phyloP scores from a whole-genome alignment of 257 asterid genomes.

The Solanum boliviense region DNA sequence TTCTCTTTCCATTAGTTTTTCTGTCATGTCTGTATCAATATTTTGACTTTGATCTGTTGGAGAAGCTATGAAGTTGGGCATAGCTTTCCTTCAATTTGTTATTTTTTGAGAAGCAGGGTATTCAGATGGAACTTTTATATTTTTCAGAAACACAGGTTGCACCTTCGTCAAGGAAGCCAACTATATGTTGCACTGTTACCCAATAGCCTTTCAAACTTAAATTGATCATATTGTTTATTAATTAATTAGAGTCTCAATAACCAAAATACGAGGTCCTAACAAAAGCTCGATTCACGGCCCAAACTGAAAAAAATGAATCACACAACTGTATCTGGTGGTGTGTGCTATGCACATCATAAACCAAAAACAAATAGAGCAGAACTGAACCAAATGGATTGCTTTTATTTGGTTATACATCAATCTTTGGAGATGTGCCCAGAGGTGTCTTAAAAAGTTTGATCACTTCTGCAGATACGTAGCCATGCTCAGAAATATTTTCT shows the following conservation, averaged over 20 bases:
- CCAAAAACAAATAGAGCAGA: not conserved
- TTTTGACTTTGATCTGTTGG: not conserved
- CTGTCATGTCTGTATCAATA: not conserved
- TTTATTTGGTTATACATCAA: not conserved
- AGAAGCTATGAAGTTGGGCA: not conserved
- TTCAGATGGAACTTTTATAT: not conserved
- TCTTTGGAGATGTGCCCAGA: not conserved
- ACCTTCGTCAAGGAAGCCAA: not conserved
- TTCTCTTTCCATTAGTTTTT: not conserved
- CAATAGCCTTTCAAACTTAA: not conserved
- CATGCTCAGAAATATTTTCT: conserved; percentile 93
- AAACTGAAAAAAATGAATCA: not conserved
- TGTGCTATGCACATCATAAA: not conserved
- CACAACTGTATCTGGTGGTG: not conserved
- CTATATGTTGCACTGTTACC: not conserved
- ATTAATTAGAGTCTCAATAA: not conserved
- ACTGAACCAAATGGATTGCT: not conserved
- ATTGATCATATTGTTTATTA: not conserved
- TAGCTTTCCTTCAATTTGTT: not conserved
- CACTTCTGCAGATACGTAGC: conserved; percentile 71
- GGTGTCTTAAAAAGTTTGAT: not conserved
- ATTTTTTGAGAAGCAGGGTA: not conserved
- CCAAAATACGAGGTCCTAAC: not conserved
- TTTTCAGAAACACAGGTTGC: not conserved
- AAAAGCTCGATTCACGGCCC: not conserved